Evolutionary conservation across 345 rosid species (phyloP).

Genomic region (Aquilaria malaccensis): DNA sequence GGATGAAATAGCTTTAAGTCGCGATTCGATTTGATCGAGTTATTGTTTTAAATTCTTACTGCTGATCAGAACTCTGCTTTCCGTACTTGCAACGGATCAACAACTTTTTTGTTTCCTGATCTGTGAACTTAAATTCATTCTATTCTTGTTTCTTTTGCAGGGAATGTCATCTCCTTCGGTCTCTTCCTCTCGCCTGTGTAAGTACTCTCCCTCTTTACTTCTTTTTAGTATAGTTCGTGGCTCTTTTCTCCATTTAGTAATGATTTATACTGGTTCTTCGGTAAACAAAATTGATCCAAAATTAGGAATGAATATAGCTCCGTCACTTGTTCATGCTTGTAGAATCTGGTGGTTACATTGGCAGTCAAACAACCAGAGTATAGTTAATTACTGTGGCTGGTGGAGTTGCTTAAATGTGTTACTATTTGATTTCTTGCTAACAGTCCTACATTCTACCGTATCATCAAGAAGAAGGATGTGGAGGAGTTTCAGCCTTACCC

Average conservation of each 20-base stretch:
- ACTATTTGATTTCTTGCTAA: background rate
- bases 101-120: background rate
- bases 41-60: too few species aligned
- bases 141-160: background rate
- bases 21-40: background rate
- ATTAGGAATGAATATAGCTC: too few species aligned
- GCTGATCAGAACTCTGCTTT: background rate
- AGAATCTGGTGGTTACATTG: too few species aligned
- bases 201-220: background rate
- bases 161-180: constrained; percentile 14
- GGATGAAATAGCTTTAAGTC: too few species aligned
- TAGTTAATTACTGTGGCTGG: background rate
- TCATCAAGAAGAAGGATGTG: constrained; percentile 20
- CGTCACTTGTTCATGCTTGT: too few species aligned
- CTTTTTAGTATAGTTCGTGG: too few species aligned
- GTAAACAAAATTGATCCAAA: background rate
- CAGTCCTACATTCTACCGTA: constrained; percentile 13
- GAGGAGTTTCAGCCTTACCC: constrained; percentile 48
- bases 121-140: too few species aligned
- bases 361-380: too few species aligned
- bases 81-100: background rate
- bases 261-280: background rate
- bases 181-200: constrained; percentile 17
- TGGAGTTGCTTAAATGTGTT: background rate
- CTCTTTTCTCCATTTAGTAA: too few species aligned